Conservation (phyloP, 139 green algal species). For the Chlorella sp. region DNA sequence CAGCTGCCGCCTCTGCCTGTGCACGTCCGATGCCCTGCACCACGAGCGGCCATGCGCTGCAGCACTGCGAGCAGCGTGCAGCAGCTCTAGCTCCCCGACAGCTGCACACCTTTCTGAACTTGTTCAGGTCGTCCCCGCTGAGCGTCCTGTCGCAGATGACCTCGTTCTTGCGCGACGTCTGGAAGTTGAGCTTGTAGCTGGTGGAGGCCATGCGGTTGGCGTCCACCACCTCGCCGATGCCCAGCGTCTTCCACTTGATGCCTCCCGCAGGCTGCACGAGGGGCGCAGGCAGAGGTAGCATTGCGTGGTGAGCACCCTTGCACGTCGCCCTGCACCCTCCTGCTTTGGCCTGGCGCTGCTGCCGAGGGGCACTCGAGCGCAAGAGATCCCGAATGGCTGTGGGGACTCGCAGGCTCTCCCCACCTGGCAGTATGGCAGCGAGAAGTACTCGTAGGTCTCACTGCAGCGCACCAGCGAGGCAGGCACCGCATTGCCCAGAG, state of each 20-base stretch:
- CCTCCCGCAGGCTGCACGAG: conserved; percentile 43
- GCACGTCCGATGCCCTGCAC: too few relatives aligned
- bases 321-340: too few relatives aligned
- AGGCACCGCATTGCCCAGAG: too few relatives aligned
- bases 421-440: conserved; percentile 79
- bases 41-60: too few relatives aligned
- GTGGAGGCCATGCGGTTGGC: conserved; percentile 74
- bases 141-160: conserved; percentile 73
- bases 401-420: neutral
- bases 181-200: conserved; percentile 81
- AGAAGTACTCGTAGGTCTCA: conserved; percentile 93
- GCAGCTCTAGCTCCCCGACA: neutral
- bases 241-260: conserved; percentile 80
- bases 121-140: conserved; percentile 61
- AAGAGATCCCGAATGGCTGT: too few relatives aligned
- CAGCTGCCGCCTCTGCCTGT: too few relatives aligned
- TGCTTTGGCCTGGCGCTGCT: too few relatives aligned
- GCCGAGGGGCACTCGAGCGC: too few relatives aligned
- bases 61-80: too few relatives aligned
- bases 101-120: conserved; percentile 59
- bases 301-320: too few relatives aligned
- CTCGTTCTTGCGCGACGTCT: conserved; percentile 62
- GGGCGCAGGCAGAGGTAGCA: too few relatives aligned
- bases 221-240: conserved; percentile 77
- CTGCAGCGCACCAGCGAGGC: too few relatives aligned